These are phyloP conservation scores for Glycyrrhiza uralensis DNA, from an alignment of 306 rosid species.

Conservation along the genomic window DNA sequence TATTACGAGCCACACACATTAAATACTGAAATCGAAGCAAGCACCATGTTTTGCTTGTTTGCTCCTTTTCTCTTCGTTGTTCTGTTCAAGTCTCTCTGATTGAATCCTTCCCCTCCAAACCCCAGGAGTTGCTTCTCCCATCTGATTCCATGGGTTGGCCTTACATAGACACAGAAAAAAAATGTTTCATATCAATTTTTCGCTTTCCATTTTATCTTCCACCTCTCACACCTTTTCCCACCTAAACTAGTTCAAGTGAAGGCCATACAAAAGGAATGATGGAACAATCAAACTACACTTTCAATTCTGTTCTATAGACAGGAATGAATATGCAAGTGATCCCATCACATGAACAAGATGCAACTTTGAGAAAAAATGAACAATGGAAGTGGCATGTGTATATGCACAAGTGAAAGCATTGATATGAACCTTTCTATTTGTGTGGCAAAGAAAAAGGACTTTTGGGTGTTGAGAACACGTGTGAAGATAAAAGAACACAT, in stretches of 20 bases:
- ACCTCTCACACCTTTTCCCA: too few relatives aligned
- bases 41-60: slow-evolving; percentile 20
- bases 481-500: slow-evolving; percentile 52
- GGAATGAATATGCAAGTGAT: background rate
- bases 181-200: background rate
- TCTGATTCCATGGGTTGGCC: slow-evolving; percentile 61
- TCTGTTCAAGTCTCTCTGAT: slow-evolving; percentile 33
- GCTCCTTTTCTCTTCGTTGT: slow-evolving; percentile 21
- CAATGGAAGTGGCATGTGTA: background rate
- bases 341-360: background rate
- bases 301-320: background rate
- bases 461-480: background rate
- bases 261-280: background rate
- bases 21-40: slow-evolving; percentile 22
- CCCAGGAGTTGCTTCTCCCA: slow-evolving; percentile 43
- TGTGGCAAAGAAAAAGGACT: background rate
- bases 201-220: too few relatives aligned
- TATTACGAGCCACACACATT: slow-evolving; percentile 4
- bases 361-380: background rate
- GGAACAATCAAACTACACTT: background rate
- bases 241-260: background rate
- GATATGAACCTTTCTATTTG: background rate
- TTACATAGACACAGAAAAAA: slow-evolving; percentile 35
- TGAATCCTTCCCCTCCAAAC: slow-evolving; percentile 22
- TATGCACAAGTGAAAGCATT: background rate